Conservation (phyloP, 1,284 basidiomycete species). For the Boletus smithii region DNA sequence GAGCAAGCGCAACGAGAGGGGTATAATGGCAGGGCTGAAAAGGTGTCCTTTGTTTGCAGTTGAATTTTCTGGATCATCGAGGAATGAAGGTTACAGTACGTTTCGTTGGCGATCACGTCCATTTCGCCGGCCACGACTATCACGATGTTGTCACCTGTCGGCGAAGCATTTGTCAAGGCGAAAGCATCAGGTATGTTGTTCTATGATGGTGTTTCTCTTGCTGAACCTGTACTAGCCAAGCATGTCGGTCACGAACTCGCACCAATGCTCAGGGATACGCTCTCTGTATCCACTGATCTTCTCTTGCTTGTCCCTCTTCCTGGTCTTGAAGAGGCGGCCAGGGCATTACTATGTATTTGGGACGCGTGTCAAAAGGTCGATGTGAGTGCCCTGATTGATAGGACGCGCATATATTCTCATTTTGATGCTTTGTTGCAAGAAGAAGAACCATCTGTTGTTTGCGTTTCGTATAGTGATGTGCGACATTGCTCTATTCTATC, state of each 20-base stretch:
- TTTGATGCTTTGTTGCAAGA: background rate
- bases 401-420: background rate
- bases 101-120: constrained; percentile 29
- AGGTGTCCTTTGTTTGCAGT: constrained; percentile 3
- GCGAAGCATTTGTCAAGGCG: constrained; percentile 19
- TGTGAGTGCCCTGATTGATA: constrained; percentile 39
- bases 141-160: constrained; percentile 24
- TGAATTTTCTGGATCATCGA: background rate
- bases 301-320: constrained; percentile 56
- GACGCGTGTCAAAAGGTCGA: constrained; percentile 57
- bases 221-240: constrained; percentile 11
- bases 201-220: background rate
- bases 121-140: constrained; percentile 26
- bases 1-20: constrained; percentile 18
- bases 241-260: constrained; percentile 23
- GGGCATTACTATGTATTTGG: constrained; percentile 57
- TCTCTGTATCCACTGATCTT: constrained; percentile 37
- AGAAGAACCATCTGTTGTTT: constrained; percentile 59
- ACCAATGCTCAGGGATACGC: constrained; percentile 25
- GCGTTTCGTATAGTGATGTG: constrained; percentile 51
- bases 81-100: constrained; percentile 14
- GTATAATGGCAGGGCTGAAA: constrained; percentile 22
- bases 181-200: constrained; percentile 23
- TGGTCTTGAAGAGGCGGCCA: constrained; percentile 52
- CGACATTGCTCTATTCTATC: constrained; percentile 46